These are phyloP conservation scores for Termitomyces sp. DNA, from an alignment of 768 basidiomycete genomes.

Conservation along the genomic window DNA sequence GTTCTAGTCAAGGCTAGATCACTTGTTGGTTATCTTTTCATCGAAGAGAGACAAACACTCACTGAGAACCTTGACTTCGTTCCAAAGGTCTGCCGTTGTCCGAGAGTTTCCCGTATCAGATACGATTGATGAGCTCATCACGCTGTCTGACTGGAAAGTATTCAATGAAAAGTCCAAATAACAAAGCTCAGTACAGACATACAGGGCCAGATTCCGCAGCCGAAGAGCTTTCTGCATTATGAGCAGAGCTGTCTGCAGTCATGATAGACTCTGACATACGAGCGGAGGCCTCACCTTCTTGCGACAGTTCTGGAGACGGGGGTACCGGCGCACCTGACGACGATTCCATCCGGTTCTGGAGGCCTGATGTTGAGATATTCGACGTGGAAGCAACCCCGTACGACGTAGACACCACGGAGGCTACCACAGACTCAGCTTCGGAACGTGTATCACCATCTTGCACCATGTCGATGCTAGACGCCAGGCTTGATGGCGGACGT, in stretches of 20 bases:
- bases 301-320: slow-evolving; percentile 7
- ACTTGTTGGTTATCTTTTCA: neutral
- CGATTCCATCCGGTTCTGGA: slow-evolving; percentile 34
- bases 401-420: slow-evolving; percentile 31
- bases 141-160: slow-evolving; percentile 28
- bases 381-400: neutral
- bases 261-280: too few species aligned
- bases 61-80: slow-evolving; percentile 88
- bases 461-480: slow-evolving; percentile 32
- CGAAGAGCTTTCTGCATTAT: too few species aligned
- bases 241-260: too few species aligned
- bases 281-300: too few species aligned
- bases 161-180: neutral
- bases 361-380: slow-evolving; percentile 23
- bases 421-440: slow-evolving; percentile 38
- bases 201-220: too few species aligned
- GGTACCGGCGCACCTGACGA: slow-evolving; percentile 16
- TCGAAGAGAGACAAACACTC: too few species aligned
- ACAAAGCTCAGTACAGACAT: neutral
- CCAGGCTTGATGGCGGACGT: slow-evolving; percentile 25
- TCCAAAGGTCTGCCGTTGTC: slow-evolving; percentile 84
- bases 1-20: slow-evolving; percentile 79
- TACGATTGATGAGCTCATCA: slow-evolving; percentile 24
- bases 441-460: slow-evolving; percentile 36
- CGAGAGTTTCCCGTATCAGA: slow-evolving; percentile 33